Evolutionary conservation across 306 rosid species (phyloP).

Genomic region (Trifolium pratense): DNA sequence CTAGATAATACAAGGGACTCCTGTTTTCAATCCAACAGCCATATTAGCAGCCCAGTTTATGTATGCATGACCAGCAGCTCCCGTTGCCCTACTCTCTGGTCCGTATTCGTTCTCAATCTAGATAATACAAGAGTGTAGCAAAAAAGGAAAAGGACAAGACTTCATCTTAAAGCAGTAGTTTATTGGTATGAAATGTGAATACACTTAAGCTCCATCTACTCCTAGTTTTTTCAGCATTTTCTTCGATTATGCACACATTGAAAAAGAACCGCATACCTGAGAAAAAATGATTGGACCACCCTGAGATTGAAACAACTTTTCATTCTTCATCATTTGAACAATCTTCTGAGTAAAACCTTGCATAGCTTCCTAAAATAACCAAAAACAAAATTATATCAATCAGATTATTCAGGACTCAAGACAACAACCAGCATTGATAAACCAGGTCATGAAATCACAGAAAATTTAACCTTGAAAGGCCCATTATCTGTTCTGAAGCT

Average conservation of each 20-base stretch:
- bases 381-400: background rate
- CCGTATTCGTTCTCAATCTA: constrained; percentile 98
- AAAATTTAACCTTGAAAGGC: constrained; percentile 78
- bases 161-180: constrained; percentile 15
- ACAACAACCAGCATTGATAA: no score
- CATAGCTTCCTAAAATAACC: constrained; percentile 95
- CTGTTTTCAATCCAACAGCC: constrained; percentile 88
- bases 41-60: constrained; percentile 91
- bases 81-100: constrained; percentile 60
- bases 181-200: constrained; percentile 12
- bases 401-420: constrained; percentile 13
- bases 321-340: constrained; percentile 88
- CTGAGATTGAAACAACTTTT: constrained; percentile 84
- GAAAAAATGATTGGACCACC: constrained; percentile 97
- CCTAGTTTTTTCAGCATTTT: constrained; percentile 24
- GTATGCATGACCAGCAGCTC: constrained; percentile 79
- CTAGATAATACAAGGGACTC: constrained; percentile 98
- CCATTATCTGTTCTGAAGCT: constrained; percentile 93
- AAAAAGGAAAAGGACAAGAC: background rate
- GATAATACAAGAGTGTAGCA: background rate
- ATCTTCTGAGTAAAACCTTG: constrained; percentile 86
- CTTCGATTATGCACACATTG: constrained; percentile 16
- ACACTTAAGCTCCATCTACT: constrained; percentile 1
- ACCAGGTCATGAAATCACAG: constrained; percentile 34
- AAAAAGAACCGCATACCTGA: constrained; percentile 59